Base-by-base conservation (phyloP, 345 rosid species). In the Noccaea caerulescens region DNA sequence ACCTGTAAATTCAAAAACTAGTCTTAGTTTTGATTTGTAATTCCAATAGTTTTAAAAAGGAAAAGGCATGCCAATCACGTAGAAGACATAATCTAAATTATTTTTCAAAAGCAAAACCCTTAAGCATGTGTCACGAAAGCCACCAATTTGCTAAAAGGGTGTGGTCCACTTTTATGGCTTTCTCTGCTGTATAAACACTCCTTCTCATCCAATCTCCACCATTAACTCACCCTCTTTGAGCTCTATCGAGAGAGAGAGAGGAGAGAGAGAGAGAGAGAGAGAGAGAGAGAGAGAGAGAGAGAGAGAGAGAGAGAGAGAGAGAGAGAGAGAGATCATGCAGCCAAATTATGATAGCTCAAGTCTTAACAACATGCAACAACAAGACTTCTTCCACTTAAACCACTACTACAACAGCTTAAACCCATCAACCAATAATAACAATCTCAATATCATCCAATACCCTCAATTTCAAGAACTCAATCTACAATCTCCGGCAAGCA, bases 401-500 rank as follows among this genome's bases (percentile, higher is more conserved):
- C 59, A 64, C 60, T 65, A 80, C 78, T 76, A 72, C 77, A 53
- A 66, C 51, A 62, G 78, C 80, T 63, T 75, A 53, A 79, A 68
- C 72, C 87, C 82, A 50, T 39, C 64, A 9, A 62, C 51, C 41
- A 71, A 53, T 34, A 52, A 62, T 34, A 52, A 62, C 43, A 81
- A 75, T 75, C 64, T 77, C 73, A 77, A 78, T 43, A 58, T 80
- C 33, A 60, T 68, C 53, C 73, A 33, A 4, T 75, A 78, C 58
- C 76, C 80, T 41, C 80, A 70, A 3, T 36, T 76, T 70, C 80
- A 76, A 13, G 76, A 76, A 58, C 56, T 50, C 44, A 82, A 81
- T 18, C 79, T 77, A 43, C 85, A 79, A 10, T 76, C 85, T 27
- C 81, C 96, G 4, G 66, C 77, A 18, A 87, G 93, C 85, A 81